phyloP scores from a whole-genome alignment of 1,139 yeast species.

The Kurtzmaniella quercitrusa region DNA sequence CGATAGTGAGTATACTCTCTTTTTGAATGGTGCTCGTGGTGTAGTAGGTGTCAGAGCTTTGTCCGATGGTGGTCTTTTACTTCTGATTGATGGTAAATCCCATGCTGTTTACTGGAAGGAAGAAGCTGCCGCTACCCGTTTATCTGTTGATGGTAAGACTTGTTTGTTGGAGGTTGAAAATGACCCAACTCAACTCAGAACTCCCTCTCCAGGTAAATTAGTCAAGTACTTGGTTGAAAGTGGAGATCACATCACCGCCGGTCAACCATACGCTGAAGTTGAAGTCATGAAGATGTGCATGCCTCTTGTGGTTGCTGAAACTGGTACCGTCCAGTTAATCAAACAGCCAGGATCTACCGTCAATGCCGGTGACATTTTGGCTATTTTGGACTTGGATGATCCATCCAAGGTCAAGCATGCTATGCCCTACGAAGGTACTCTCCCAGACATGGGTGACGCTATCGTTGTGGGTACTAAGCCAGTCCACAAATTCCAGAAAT shows the following conservation, averaged over 20 bases:
- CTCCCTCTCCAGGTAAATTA: slow-evolving; percentile 98
- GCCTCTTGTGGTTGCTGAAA: slow-evolving; percentile 89
- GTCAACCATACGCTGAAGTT: slow-evolving; percentile 96
- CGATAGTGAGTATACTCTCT: slow-evolving; percentile 76
- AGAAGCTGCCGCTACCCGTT: slow-evolving; percentile 93
- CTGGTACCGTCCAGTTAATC: slow-evolving; percentile 86
- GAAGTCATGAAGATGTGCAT: slow-evolving; percentile 99
- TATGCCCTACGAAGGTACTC: slow-evolving; percentile 87
- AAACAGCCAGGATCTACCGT: slow-evolving; percentile 99
- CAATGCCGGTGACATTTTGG: slow-evolving; percentile 94
- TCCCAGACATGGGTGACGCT: slow-evolving; percentile 86
- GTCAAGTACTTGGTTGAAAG: slow-evolving; percentile 90
- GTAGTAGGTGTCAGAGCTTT: slow-evolving; percentile 82
- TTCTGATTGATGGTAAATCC: slow-evolving; percentile 86
- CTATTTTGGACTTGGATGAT: slow-evolving; percentile 90
- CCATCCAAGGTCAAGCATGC: slow-evolving; percentile 98
- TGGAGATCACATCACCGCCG: slow-evolving; percentile 89
- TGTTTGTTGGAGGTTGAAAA: slow-evolving; percentile 90
- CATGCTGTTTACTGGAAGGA: slow-evolving; percentile 97
- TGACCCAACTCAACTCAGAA: slow-evolving; percentile 96
- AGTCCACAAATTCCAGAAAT: slow-evolving; percentile 63
- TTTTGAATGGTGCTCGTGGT: slow-evolving; percentile 88
- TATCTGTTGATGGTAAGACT: slow-evolving; percentile 92
- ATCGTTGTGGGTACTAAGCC: slow-evolving; percentile 79
- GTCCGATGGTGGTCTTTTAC: slow-evolving; percentile 90